Evolutionary conservation across 306 rosid species (phyloP).

Genomic region (Sicyos baderoa): DNA sequence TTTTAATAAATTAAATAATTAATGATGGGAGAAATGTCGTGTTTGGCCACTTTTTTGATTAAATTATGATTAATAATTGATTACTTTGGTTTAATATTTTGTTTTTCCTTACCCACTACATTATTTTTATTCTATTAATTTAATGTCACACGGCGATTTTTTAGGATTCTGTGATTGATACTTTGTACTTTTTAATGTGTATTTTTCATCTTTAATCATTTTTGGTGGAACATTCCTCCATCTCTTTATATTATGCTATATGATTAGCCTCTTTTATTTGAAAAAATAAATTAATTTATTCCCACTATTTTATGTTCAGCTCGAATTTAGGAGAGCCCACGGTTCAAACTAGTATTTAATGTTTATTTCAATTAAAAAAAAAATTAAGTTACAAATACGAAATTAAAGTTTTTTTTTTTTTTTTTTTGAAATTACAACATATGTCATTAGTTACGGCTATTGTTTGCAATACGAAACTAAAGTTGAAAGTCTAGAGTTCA

Average conservation of each 20-base stretch:
- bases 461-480: no score
- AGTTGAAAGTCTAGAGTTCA: no score
- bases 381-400: no score
- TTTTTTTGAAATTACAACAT: no score
- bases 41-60: constrained; percentile 5
- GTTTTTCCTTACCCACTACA: constrained; percentile 2
- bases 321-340: background rate
- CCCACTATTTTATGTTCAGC: no score
- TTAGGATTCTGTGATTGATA: constrained; percentile 1
- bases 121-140: constrained; percentile 13
- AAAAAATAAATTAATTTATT: background rate
- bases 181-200: background rate
- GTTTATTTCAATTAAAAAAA: no score
- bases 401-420: no score
- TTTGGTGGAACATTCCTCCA: constrained; percentile 14
- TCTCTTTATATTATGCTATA: background rate
- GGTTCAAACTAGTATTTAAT: no score
- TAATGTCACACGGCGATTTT: constrained; percentile 15
- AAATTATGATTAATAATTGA: background rate
- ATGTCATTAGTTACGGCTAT: no score
- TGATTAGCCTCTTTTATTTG: background rate
- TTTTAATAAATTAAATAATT: background rate
- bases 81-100: constrained; percentile 10
- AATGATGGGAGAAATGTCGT: constrained; percentile 7
- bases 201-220: background rate